Evolutionary conservation across 257 asterid species (phyloP).

Genomic region (Oldenlandia corymbosa): DNA sequence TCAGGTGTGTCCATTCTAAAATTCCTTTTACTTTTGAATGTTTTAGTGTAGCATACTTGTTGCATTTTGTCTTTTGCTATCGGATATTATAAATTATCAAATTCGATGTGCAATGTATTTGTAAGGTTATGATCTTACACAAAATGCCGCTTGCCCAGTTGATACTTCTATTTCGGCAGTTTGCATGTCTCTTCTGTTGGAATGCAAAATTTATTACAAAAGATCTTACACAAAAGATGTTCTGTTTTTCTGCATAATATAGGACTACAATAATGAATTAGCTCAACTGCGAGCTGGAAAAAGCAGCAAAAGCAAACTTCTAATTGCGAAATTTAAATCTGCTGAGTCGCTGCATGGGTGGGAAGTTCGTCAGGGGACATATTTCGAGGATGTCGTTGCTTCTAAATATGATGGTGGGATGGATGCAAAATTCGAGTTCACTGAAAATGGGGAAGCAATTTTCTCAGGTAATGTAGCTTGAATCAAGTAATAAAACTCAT

Average conservation of each 20-base stretch:
- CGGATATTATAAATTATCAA: not conserved
- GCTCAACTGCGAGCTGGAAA: slow-evolving; percentile 96
- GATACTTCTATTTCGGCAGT: not conserved
- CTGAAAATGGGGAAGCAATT: slow-evolving; percentile 58
- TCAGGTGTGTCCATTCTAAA: slow-evolving; percentile 59
- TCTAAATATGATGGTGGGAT: slow-evolving; percentile 91
- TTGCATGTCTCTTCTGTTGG: not conserved
- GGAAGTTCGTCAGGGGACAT: slow-evolving; percentile 89
- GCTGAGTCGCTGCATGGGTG: slow-evolving; percentile 75
- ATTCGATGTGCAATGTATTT: not conserved
- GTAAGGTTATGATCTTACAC: not conserved
- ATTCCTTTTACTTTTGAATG: not conserved
- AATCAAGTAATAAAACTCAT: slow-evolving; percentile 4
- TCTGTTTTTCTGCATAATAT: slow-evolving; percentile 2
- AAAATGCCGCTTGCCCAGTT: not conserved
- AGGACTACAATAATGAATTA: slow-evolving; percentile 87
- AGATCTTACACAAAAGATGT: too few relatives aligned
- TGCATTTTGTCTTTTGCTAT: not conserved
- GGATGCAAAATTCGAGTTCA: slow-evolving; percentile 83
- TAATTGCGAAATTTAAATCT: slow-evolving; percentile 80
- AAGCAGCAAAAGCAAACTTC: slow-evolving; percentile 98
- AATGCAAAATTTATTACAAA: not conserved
- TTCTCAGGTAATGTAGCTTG: slow-evolving; percentile 60
- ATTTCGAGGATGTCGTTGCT: slow-evolving; percentile 75
- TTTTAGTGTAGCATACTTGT: not conserved